Base-by-base conservation (phyloP, 306 rosid species). In the Herpetospermum pedunculosum region DNA sequence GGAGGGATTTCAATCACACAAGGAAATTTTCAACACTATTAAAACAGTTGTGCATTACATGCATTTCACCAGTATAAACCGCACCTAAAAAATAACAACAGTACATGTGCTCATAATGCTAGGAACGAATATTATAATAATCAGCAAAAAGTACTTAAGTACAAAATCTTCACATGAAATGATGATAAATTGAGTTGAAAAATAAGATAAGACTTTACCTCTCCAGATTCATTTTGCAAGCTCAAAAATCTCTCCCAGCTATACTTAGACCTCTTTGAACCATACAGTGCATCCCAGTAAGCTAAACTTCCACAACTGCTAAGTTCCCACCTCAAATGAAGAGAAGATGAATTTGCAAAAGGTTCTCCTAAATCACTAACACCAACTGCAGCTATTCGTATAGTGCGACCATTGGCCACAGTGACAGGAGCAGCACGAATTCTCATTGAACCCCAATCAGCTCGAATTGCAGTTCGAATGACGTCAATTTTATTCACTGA, bases 281-380 rank as follows among this genome's bases (percentile, higher is more conserved):
- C 85, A 80, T 74, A 65, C 72, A 80, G 76, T 64, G 83, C 84
- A 75, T 84, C 88, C 98, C 97, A 93, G 74, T 84, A 76, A 70
- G 92, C 97, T 67, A 91, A 78, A 77, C 88, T 93, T 52, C 83
- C 87, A 81, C 96, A 90, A 80, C 82, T 72, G 73, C 84, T 68
- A 73, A 93, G 93, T 75, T 85, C 94, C 98, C 98, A 93, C 76
- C 81, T 83, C 91, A 93, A 84, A 83, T 63, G 76, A 71, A 91
- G 89, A 60, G 96, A 91, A 81, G 98, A 93, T 79, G 97, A 89
- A 76, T 93, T 93, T 71, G 94, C 94, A 86, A 87, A 93, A 73
- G 88, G 83, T 83, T 91, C 92, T 57, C 94, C 92, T 26, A 75
- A 82, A 60, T 81, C 83, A 79, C 83, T 83, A 46, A 93, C 74